phyloP scores from a whole-genome alignment of 768 basidiomycete genomes.

The Paxillus rubicundulus region DNA sequence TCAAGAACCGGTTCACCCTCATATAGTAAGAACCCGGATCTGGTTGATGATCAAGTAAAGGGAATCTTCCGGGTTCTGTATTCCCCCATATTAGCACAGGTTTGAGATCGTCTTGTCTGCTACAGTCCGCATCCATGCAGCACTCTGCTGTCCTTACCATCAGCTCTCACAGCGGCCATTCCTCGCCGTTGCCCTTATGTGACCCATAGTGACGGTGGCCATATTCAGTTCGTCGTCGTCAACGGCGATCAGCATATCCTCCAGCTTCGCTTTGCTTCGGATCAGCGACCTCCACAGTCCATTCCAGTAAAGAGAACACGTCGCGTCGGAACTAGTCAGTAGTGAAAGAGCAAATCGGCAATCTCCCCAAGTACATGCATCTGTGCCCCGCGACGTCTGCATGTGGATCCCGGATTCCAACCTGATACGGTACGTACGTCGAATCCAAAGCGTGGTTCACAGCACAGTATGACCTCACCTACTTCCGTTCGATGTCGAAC shows the following conservation, averaged over 20 bases:
- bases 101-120: conserved; percentile 29
- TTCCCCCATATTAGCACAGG: conserved; percentile 5
- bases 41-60: not conserved
- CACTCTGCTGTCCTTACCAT: not conserved
- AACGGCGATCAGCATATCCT: not conserved
- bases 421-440: no score
- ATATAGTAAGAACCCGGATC: not conserved
- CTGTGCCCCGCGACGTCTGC: no score
- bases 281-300: not conserved
- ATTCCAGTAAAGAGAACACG: not conserved
- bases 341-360: no score
- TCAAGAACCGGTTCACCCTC: conserved; percentile 18
- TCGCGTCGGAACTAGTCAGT: not conserved
- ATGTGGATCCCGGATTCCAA: no score
- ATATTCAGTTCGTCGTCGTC: not conserved
- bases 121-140: no score
- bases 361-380: no score
- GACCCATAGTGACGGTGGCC: not conserved
- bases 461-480: no score
- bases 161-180: conserved; percentile 29
- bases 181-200: conserved; percentile 16
- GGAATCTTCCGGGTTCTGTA: conserved; percentile 13
- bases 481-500: no score
- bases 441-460: no score
- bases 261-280: not conserved